Evolutionary conservation across 2,329 filamentous ascomycete genomes (phyloP).

Genomic region (Fusarium domesticum): DNA sequence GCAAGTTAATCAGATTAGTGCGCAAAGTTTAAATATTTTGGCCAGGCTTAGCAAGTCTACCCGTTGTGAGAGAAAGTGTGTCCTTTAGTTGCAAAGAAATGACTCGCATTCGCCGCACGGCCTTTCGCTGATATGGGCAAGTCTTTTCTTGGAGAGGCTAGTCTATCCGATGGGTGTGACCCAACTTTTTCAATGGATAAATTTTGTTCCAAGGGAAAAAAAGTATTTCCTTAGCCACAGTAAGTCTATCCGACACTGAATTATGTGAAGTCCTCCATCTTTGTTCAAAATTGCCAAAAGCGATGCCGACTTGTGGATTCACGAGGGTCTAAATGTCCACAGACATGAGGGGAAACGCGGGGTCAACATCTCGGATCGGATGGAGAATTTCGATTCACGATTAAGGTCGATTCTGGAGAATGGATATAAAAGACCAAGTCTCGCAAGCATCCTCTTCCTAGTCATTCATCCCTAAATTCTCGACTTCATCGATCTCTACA

Average conservation of each 20-base stretch:
- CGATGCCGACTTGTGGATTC: background rate
- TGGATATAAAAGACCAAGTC: conserved; percentile 2
- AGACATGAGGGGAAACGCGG: too few relatives aligned
- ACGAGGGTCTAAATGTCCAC: too few relatives aligned
- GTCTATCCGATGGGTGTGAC: background rate
- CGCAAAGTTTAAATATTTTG: conserved; percentile 1
- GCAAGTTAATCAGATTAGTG: background rate
- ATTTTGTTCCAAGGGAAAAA: too few relatives aligned
- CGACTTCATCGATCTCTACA: background rate
- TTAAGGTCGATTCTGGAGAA: background rate
- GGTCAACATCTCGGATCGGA: too few relatives aligned
- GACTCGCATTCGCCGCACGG: background rate
- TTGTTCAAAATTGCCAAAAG: background rate
- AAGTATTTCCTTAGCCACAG: too few relatives aligned
- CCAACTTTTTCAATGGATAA: too few relatives aligned
- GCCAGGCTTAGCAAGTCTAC: background rate
- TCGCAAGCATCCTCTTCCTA: background rate
- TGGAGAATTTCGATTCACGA: too few relatives aligned
- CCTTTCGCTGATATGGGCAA: background rate
- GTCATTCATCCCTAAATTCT: background rate
- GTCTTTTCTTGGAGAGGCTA: conserved; percentile 1
- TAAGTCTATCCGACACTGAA: too few relatives aligned
- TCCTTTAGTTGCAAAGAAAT: background rate
- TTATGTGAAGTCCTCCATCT: background rate
- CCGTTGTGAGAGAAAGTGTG: background rate